phyloP scores from a whole-genome alignment of 805 yeast species.

The Cyberlindnera nakhonratchasimensis region DNA sequence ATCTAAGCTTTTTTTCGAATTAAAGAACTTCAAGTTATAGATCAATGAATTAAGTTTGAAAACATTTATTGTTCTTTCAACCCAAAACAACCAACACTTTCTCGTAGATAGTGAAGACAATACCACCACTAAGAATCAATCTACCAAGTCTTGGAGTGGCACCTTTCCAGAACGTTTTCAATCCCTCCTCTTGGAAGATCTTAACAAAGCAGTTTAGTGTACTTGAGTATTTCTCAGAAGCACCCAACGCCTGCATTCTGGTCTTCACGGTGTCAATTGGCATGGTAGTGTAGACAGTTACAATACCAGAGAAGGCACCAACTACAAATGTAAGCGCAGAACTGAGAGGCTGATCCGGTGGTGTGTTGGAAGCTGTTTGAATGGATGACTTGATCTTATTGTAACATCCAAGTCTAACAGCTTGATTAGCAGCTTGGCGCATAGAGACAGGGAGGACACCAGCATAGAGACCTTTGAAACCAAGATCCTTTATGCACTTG shows the following conservation, averaged over 20 bases:
- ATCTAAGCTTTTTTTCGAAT: neutral
- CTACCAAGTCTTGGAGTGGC: constrained; percentile 96
- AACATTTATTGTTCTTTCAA: constrained; percentile 4
- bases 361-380: constrained; percentile 64
- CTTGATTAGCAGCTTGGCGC: constrained; percentile 95
- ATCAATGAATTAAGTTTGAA: too few species aligned
- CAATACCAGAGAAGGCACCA: constrained; percentile 87
- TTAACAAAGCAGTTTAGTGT: constrained; percentile 79
- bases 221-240: constrained; percentile 63
- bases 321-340: constrained; percentile 79
- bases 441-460: constrained; percentile 91
- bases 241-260: constrained; percentile 91
- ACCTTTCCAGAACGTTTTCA: constrained; percentile 93
- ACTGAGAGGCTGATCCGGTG: constrained; percentile 70
- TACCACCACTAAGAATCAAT: constrained; percentile 90
- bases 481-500: constrained; percentile 68
- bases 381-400: constrained; percentile 78
- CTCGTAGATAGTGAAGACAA: constrained; percentile 94
- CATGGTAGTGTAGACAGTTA: constrained; percentile 91
- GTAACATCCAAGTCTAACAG: constrained; percentile 91
- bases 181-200: constrained; percentile 83
- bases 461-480: constrained; percentile 78
- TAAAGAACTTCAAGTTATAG: too few species aligned
- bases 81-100: constrained; percentile 57
- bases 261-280: constrained; percentile 96